Evolutionary conservation across 2,329 filamentous ascomycete genomes (phyloP).

Genomic region (Apiospora saccharicola): DNA sequence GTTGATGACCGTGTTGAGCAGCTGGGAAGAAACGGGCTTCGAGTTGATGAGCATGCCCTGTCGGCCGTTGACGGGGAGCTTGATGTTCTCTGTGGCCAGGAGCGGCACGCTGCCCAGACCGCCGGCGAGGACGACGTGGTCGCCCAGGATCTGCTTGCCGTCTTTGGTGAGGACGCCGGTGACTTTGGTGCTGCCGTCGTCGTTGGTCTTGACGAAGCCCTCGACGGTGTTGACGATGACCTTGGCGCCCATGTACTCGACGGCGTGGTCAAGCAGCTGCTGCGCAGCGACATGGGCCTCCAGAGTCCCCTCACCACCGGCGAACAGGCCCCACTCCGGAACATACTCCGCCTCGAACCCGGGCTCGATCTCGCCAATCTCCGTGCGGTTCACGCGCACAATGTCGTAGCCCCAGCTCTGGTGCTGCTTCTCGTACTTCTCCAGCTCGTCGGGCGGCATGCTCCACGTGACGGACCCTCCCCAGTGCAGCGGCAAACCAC

Average conservation of each 20-base stretch:
- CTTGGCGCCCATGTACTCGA: slow-evolving; percentile 12
- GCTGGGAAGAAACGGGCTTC: slow-evolving; percentile 32
- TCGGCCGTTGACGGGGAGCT: slow-evolving; percentile 35
- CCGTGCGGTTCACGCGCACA: slow-evolving; percentile 31
- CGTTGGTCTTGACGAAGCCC: slow-evolving; percentile 29
- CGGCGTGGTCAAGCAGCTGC: slow-evolving; percentile 27
- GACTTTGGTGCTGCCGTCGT: slow-evolving; percentile 32
- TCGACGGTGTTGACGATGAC: slow-evolving; percentile 3
- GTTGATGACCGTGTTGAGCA: slow-evolving; percentile 37
- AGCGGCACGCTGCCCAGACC: slow-evolving; percentile 39
- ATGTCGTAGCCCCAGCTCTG: slow-evolving; percentile 41
- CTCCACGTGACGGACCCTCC: slow-evolving; percentile 37
- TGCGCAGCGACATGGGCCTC: slow-evolving; percentile 39
- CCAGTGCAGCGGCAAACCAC: slow-evolving; percentile 38
- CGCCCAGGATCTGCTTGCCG: slow-evolving; percentile 25
- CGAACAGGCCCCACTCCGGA: slow-evolving; percentile 35
- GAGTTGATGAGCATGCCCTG: slow-evolving; percentile 42
- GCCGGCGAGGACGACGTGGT: slow-evolving; percentile 42
- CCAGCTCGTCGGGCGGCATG: slow-evolving; percentile 35
- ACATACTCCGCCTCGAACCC: slow-evolving; percentile 30
- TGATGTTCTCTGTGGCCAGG: slow-evolving; percentile 35
- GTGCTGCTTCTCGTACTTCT: slow-evolving; percentile 32
- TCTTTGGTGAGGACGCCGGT: slow-evolving; percentile 30
- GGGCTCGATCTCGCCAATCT: slow-evolving; percentile 35
- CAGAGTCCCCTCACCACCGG: slow-evolving; percentile 39